These are phyloP conservation scores for Cercospora zeina DNA, from an alignment of 2,329 filamentous ascomycete species.

Conservation along the genomic window DNA sequence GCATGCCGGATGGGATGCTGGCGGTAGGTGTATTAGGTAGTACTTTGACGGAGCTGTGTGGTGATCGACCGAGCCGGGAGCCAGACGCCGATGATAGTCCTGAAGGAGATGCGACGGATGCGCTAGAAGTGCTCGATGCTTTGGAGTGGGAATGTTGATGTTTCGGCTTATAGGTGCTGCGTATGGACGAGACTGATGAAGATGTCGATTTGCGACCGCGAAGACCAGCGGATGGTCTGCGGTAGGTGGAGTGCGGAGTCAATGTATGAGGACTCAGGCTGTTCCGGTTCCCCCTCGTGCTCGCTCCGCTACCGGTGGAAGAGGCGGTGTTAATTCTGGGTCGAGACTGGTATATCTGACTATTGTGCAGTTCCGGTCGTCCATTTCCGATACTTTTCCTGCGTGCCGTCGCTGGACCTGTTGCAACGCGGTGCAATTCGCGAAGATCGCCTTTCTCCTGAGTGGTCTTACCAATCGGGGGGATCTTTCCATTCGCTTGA, in stretches of 20 bases:
- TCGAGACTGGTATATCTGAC: slow-evolving; percentile 44
- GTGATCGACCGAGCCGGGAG: slow-evolving; percentile 66
- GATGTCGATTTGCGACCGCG: slow-evolving; percentile 93
- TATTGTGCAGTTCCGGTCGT: slow-evolving; percentile 43
- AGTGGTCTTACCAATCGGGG: slow-evolving; percentile 24
- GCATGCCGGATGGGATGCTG: slow-evolving; percentile 74
- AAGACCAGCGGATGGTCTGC: slow-evolving; percentile 78
- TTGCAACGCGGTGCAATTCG: slow-evolving; percentile 43
- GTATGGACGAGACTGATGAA: slow-evolving; percentile 88
- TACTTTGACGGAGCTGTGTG: slow-evolving; percentile 92
- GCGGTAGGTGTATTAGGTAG: slow-evolving; percentile 82
- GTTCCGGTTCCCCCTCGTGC: slow-evolving; percentile 41
- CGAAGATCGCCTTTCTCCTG: slow-evolving; percentile 28
- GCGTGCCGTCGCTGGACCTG: slow-evolving; percentile 38
- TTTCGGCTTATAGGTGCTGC: slow-evolving; percentile 84
- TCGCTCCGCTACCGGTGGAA: slow-evolving; percentile 38
- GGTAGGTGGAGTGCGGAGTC: slow-evolving; percentile 82
- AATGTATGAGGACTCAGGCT: slow-evolving; percentile 74
- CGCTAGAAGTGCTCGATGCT: slow-evolving; percentile 86
- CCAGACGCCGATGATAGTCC: slow-evolving; percentile 55
- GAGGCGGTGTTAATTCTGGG: slow-evolving; percentile 48
- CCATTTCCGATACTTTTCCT: slow-evolving; percentile 37
- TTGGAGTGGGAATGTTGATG: slow-evolving; percentile 82
- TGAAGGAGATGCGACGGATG: slow-evolving; percentile 58
- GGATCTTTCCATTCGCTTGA: slow-evolving; percentile 25